These are phyloP conservation scores for Cyclotella kingstonii DNA, from an alignment of 108 stramenopile genomes.

Conservation along the genomic window DNA sequence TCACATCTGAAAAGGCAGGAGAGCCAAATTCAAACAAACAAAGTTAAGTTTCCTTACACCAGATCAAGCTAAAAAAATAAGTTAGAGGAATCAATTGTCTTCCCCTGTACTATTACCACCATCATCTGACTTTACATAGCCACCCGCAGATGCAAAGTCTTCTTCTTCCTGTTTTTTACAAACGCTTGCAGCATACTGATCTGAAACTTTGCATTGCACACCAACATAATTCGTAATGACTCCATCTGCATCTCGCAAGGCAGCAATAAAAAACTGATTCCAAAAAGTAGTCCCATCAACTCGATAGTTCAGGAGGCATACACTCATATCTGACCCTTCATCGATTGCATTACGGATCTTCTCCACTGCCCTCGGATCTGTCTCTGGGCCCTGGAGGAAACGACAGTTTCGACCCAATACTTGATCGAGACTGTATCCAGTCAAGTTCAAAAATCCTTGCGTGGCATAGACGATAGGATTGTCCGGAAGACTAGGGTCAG, in stretches of 20 bases:
- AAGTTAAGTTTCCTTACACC: too few species aligned
- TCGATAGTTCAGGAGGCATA: conserved; percentile 95
- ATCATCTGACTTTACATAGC: background rate
- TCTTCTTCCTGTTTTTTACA: conserved; percentile 84
- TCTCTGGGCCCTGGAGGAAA: conserved; percentile 93
- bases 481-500: conserved; percentile 94
- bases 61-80: too few species aligned
- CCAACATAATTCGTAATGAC: conserved; percentile 97
- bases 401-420: conserved; percentile 96
- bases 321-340: conserved; percentile 85
- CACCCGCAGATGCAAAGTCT: conserved; percentile 30
- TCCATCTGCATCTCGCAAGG: conserved; percentile 86
- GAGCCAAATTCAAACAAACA: too few species aligned
- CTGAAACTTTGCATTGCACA: conserved; percentile 93
- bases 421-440: conserved; percentile 91
- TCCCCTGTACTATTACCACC: background rate
- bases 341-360: conserved; percentile 91
- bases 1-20: too few species aligned
- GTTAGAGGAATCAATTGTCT: background rate
- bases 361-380: conserved; percentile 95
- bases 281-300: conserved; percentile 97
- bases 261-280: conserved; percentile 98
- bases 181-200: conserved; percentile 84
- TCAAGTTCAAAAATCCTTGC: conserved; percentile 89
- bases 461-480: conserved; percentile 95